These are phyloP conservation scores for Tylopilus sp. DNA, from an alignment of 768 basidiomycete species.

Conservation along the genomic window DNA sequence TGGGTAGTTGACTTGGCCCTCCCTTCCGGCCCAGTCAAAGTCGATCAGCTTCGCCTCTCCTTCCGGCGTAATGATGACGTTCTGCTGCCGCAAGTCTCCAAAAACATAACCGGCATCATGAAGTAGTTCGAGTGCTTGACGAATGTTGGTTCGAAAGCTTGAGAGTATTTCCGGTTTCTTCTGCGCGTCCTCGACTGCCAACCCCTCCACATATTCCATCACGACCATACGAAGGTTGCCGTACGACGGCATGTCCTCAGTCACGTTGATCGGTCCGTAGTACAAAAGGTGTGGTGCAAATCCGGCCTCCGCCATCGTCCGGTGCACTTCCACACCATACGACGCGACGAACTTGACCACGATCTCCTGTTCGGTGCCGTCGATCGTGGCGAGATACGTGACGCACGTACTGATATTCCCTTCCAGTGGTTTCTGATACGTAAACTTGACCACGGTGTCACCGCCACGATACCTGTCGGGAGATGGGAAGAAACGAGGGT, in stretches of 20 bases:
- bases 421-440: slow-evolving; percentile 22
- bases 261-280: no score
- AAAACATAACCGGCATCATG: slow-evolving; percentile 34
- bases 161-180: background rate
- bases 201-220: no score
- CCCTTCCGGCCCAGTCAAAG: slow-evolving; percentile 7
- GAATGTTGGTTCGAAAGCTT: slow-evolving; percentile 20
- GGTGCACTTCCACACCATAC: no score
- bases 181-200: background rate
- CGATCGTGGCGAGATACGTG: no score
- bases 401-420: no score
- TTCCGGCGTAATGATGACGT: slow-evolving; percentile 29
- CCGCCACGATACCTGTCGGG: no score
- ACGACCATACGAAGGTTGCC: no score
- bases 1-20: background rate
- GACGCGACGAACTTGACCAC: no score
- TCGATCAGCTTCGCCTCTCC: background rate
- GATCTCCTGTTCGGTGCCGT: background rate
- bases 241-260: no score
- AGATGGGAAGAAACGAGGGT: no score
- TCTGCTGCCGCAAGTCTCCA: slow-evolving; percentile 36
- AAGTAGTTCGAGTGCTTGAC: slow-evolving; percentile 17
- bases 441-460: slow-evolving; percentile 7
- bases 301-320: no score
- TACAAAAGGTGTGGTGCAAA: no score